Base-by-base conservation (phyloP, 2,329 filamentous ascomycete species). In the Aspergillus niger region DNA sequence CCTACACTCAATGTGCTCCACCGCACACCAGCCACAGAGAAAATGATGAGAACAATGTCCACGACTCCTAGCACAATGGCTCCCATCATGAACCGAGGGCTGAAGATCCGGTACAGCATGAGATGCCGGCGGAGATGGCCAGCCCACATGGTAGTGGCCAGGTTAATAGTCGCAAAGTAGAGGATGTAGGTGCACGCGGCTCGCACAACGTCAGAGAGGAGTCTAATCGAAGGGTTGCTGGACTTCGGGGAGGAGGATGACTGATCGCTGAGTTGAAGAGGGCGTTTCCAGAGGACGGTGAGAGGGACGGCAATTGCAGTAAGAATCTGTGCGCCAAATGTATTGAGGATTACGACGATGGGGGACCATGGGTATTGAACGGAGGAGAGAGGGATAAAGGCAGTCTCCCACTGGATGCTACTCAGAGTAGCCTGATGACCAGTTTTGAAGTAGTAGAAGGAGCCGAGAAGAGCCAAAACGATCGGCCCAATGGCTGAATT, bases 401-500 rank as follows among this genome's bases (percentile, higher is more conserved):
- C 94, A 20, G 87, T 86, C 78, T 99, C 95, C 95, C 95, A 99
- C 73, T 99, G 95, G 71, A 99, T 94, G 66, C 88, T 91, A 67
- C 89, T 85, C 24, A 97, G 84, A 0, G 88, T 90, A 11, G 94
- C 94, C 77, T 98, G 94, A 76, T 99, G 95, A 63, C 95, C 95
- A 0, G 95, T 99, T 74, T 96, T 97, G 86, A 99, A 99, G 81
- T 89, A 99, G 80, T 97, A 89, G 77, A 94, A 96, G 70, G 90
- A 92, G 61, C 93, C 95, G 0, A 99, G 86, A n/a, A 98, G 79
- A 10, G 88, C 94, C 26, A 98, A 85, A 64, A 96, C 83, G 41
- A 95, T 81, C 20, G 95, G 93, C 0, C 92, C 94, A 68, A 98
- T 90, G 6, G 92, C 83, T 0, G 76, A 78, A 63, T 78, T 79